These are phyloP conservation scores for Tuber umbilicatum DNA, from an alignment of 495 filamentous ascomycete species.

Conservation along the genomic window DNA sequence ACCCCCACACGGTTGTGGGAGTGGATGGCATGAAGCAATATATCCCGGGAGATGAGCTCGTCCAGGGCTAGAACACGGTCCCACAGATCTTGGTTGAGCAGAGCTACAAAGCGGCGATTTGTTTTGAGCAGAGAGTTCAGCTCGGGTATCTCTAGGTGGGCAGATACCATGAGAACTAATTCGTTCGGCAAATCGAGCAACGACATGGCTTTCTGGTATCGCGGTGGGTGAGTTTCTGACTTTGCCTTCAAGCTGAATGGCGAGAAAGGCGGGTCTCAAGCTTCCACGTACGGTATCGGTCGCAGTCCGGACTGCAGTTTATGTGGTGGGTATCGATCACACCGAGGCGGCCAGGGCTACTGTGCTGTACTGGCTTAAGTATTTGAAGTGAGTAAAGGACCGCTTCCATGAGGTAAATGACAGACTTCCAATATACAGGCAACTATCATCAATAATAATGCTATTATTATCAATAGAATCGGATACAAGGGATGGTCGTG, in stretches of 20 bases:
- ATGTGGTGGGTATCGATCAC: neutral
- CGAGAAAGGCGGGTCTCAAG: neutral
- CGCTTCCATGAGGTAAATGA: neutral
- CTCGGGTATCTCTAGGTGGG: neutral
- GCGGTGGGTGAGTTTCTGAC: neutral
- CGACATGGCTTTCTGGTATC: neutral
- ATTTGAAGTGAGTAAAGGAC: neutral
- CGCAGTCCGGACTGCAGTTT: neutral
- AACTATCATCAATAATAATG: neutral
- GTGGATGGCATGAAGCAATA: neutral
- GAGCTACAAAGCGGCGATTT: neutral
- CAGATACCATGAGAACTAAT: neutral
- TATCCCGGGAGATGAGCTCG: neutral
- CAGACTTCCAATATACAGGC: neutral
- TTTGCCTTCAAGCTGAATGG: neutral
- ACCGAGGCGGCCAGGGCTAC: neutral
- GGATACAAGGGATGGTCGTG: no score
- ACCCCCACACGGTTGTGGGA: neutral
- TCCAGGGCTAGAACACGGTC: neutral
- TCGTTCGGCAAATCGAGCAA: conserved; percentile 1
- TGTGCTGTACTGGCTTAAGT: neutral
- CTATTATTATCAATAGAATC: no score
- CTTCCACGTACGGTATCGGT: neutral
- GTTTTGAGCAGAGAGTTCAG: neutral
- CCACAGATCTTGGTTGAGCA: neutral